These are phyloP conservation scores for Linaria vulgaris DNA, from an alignment of 257 asterid genomes.

Conservation along the genomic window DNA sequence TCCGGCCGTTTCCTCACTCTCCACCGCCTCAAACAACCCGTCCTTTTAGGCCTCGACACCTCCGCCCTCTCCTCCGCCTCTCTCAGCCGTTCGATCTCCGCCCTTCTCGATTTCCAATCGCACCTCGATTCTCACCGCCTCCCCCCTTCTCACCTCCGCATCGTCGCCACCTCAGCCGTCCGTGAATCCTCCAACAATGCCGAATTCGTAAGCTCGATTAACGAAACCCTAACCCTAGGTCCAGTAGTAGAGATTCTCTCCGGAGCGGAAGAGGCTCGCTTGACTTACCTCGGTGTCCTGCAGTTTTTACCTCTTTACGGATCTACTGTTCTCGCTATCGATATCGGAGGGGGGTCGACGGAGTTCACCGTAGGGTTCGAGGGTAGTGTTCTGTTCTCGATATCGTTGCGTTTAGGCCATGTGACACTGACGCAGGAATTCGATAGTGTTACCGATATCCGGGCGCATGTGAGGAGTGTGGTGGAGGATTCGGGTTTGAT, in stretches of 20 bases:
- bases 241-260: slow-evolving; percentile 56
- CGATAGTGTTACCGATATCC: slow-evolving; percentile 37
- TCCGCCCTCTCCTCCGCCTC: slow-evolving; percentile 49
- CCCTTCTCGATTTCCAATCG: slow-evolving; percentile 48
- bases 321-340: slow-evolving; percentile 56
- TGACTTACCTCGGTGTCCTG: slow-evolving; percentile 65
- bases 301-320: slow-evolving; percentile 55
- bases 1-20: slow-evolving; percentile 61
- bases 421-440: slow-evolving; percentile 54
- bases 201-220: slow-evolving; percentile 37
- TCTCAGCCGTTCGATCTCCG: slow-evolving; percentile 46
- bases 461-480: slow-evolving; percentile 45
- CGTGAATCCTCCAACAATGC: slow-evolving; percentile 76
- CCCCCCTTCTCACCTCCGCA: slow-evolving; percentile 50
- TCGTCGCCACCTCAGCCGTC: slow-evolving; percentile 87
- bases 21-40: slow-evolving; percentile 62
- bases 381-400: slow-evolving; percentile 50
- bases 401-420: slow-evolving; percentile 69
- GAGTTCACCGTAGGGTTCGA: slow-evolving; percentile 58
- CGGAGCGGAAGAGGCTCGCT: slow-evolving; percentile 80
- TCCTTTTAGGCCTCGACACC: slow-evolving; percentile 67
- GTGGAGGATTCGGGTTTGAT: slow-evolving; percentile 44
- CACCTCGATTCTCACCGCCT: slow-evolving; percentile 39
- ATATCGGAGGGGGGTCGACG: slow-evolving; percentile 89
- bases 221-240: slow-evolving; percentile 38